Conservation (phyloP, 495 filamentous ascomycete genomes). For the Aspergillus nidulans region DNA sequence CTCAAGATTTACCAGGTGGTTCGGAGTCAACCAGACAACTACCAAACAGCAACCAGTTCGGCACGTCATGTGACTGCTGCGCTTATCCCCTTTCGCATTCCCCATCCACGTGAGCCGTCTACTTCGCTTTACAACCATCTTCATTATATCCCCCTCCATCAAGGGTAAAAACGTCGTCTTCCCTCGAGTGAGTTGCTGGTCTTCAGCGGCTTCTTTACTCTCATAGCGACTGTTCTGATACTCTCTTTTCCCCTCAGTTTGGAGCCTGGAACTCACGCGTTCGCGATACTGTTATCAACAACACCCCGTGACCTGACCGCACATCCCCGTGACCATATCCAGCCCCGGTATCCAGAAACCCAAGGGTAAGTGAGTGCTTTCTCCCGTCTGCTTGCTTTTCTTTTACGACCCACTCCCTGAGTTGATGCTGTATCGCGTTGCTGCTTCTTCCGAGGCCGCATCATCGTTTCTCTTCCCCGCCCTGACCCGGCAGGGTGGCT, state of each 20-base stretch:
- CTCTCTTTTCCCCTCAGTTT: too few species aligned
- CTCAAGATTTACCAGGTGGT: neutral
- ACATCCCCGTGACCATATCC: slow-evolving; percentile 22
- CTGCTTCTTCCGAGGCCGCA: neutral
- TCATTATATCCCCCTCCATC: slow-evolving; percentile 30
- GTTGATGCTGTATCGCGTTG: neutral
- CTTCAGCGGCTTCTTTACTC: slow-evolving; percentile 11
- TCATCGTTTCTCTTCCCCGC: slow-evolving; percentile 2
- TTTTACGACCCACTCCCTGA: neutral
- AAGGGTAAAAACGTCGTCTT: slow-evolving; percentile 25
- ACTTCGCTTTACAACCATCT: slow-evolving; percentile 28
- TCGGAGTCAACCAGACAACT: neutral
- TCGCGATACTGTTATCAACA: too few species aligned
- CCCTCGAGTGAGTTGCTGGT: slow-evolving; percentile 22
- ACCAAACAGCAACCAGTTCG: neutral
- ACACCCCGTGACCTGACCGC: too few species aligned
- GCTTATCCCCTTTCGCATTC: slow-evolving; percentile 26
- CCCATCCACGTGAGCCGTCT: slow-evolving; percentile 44
- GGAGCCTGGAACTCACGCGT: too few species aligned
- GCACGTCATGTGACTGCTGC: slow-evolving; percentile 38
- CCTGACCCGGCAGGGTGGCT: slow-evolving; percentile 9
- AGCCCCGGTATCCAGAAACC: slow-evolving; percentile 4
- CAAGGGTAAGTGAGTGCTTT: slow-evolving; percentile 36
- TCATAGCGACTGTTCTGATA: slow-evolving; percentile 15
- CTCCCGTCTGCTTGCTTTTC: slow-evolving; percentile 9